Evolutionary conservation across 345 rosid genomes (phyloP), one percentile per base, ranked within the genome.

Genomic region (Acer negundo): DNA sequence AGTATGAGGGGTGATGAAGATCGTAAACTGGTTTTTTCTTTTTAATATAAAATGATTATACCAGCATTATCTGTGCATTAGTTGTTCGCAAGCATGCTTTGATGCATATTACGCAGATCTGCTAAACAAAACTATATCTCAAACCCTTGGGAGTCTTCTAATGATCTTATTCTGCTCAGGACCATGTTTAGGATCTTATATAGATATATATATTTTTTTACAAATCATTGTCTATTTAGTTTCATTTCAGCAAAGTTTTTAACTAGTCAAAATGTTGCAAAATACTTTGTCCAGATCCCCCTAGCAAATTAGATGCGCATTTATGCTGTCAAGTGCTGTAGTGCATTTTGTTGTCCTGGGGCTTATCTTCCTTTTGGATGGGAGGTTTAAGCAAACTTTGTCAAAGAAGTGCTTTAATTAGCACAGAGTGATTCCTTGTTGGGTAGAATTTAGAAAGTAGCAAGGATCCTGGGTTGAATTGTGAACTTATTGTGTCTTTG

Each of bases 1-100:
- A 35, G 4, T 35, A 35, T 35, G 38, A 35, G 38, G 38, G 5
- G 38, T 3, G 6, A 35, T 35, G 19, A 67, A 6, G 12, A 53
- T 59, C 46, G 7, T 42, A 42, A 42, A 42, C 46, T 42, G 8
- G 24, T 53, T 68, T 55, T 9, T 8, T 49, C 4, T 13, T 20
- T 35, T 20, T 3, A 42, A 23, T n/a, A 9, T 64, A 59, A 40
- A 71, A 38, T 17, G 65, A 72, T 55, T 38, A 20, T 42, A 42
- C 15, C 76, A 42, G 56, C 40, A 16, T 5, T 61, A 20, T 73
- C 67, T 15, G 53, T 70, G 73, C 62, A 70, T 15, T n/a, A 17
- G 23, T 11, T n/a, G 62, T 58, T 38, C 35, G 20, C 15, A 72
- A 56, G 44, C 46, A n/a, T 59, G 53, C 35, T 40, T 58, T 38